Conservation (phyloP, 768 basidiomycete species). For the Kwoniella botswanensis region DNA sequence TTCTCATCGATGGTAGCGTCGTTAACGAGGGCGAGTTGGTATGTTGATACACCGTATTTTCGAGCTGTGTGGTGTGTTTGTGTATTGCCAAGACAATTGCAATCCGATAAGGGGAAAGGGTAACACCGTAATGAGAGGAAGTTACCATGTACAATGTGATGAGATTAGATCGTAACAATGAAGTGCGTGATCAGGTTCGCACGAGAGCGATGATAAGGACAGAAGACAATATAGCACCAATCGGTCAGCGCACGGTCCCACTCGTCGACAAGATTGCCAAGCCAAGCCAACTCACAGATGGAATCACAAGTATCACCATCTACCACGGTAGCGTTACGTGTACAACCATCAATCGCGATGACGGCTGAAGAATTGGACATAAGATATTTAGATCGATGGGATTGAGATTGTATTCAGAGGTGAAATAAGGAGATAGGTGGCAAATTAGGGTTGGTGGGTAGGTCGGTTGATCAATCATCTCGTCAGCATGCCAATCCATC, state of each 20-base stretch:
- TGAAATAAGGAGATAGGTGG: background rate
- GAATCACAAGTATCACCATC: constrained; percentile 69
- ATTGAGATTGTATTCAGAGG: background rate
- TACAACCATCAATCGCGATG: constrained; percentile 60
- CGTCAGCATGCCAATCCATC: background rate
- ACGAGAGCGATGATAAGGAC: too few species aligned
- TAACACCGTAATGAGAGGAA: background rate
- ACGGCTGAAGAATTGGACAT: constrained; percentile 30
- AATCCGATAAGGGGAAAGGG: background rate
- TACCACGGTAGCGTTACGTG: constrained; percentile 68
- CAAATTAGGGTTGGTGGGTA: background rate
- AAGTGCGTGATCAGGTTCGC: background rate
- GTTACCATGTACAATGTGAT: background rate
- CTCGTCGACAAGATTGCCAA: background rate
- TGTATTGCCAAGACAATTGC: background rate
- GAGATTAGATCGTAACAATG: background rate
- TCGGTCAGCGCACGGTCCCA: background rate
- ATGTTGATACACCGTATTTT: constrained; percentile 62
- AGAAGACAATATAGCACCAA: background rate
- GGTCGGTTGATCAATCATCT: background rate
- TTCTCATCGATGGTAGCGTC: constrained; percentile 61
- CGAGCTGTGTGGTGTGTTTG: constrained; percentile 33
- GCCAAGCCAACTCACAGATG: constrained; percentile 61
- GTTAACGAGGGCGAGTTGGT: constrained; percentile 75
- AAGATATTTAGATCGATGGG: background rate